Evolutionary conservation across 2,329 filamentous ascomycete genomes (phyloP).

Genomic region (Colletotrichum musicola): DNA sequence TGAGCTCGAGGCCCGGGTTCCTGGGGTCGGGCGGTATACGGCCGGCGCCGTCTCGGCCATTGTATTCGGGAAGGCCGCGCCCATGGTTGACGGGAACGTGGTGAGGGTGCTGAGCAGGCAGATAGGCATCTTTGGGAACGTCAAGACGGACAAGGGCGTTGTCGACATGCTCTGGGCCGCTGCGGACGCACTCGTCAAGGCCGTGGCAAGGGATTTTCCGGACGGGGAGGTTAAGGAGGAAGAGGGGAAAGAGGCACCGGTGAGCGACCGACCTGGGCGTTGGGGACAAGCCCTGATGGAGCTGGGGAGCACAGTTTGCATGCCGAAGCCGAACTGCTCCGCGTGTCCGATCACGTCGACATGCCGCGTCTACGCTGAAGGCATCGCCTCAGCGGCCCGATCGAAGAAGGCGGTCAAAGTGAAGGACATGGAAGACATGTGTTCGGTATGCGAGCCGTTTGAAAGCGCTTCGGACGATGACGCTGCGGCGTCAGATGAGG

Average conservation of each 20-base stretch:
- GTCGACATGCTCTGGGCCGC: constrained; percentile 70
- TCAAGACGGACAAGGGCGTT: constrained; percentile 66
- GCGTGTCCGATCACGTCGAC: constrained; percentile 63
- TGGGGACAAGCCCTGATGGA: constrained; percentile 78
- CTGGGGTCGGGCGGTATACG: constrained; percentile 73
- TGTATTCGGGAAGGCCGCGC: constrained; percentile 69
- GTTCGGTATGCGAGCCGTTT: constrained; percentile 61
- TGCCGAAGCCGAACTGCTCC: constrained; percentile 68
- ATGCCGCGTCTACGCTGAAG: constrained; percentile 65
- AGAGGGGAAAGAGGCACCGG: constrained; percentile 43
- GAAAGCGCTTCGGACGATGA: constrained; percentile 50
- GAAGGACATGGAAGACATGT: constrained; percentile 64
- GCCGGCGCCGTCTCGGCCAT: constrained; percentile 73
- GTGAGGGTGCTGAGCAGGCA: constrained; percentile 71
- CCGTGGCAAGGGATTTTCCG: constrained; percentile 54
- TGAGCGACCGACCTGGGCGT: constrained; percentile 66
- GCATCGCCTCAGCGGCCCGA: constrained; percentile 48
- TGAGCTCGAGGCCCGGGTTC: constrained; percentile 63
- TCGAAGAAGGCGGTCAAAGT: constrained; percentile 39
- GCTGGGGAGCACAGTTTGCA: constrained; percentile 72
- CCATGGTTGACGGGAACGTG: constrained; percentile 76
- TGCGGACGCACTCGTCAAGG: constrained; percentile 67
- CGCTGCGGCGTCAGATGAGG: constrained; percentile 21
- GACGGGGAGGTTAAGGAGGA: constrained; percentile 42
- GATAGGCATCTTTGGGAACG: constrained; percentile 67